Conservation (phyloP, 768 basidiomycete species). For the Panellus pusillus region DNA sequence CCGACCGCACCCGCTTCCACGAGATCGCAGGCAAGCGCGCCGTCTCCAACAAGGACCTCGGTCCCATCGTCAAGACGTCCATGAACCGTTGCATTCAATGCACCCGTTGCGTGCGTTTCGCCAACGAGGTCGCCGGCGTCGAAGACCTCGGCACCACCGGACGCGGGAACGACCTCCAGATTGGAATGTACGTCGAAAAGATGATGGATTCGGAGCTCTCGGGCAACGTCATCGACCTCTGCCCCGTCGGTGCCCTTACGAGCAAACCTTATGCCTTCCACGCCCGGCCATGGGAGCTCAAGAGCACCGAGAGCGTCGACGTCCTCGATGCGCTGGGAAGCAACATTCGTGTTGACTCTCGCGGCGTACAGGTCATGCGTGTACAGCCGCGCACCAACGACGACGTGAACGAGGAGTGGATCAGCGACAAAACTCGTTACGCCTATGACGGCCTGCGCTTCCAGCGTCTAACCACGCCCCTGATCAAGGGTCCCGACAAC, state of each 20-base stretch:
- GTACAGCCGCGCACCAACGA: slow-evolving; percentile 96
- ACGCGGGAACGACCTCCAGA: slow-evolving; percentile 97
- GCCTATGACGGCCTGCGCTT: slow-evolving; percentile 94
- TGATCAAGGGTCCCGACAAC: slow-evolving; percentile 82
- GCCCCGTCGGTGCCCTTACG: slow-evolving; percentile 97
- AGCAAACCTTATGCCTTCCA: slow-evolving; percentile 99
- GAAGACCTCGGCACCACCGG: slow-evolving; percentile 97
- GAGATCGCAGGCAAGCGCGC: slow-evolving; percentile 98
- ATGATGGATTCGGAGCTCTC: slow-evolving; percentile 97
- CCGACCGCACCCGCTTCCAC: slow-evolving; percentile 97
- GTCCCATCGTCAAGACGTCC: slow-evolving; percentile 96
- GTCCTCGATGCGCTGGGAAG: slow-evolving; percentile 94
- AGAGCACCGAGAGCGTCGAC: slow-evolving; percentile 96
- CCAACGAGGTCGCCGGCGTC: slow-evolving; percentile 98
- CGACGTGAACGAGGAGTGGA: slow-evolving; percentile 99
- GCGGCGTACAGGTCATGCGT: slow-evolving; percentile 96
- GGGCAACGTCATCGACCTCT: slow-evolving; percentile 95
- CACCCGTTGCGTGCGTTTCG: slow-evolving; percentile 97
- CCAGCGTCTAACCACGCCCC: slow-evolving; percentile 91
- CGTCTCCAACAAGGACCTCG: slow-evolving; percentile 97
- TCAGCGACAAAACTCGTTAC: slow-evolving; percentile 97
- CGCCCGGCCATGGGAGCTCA: slow-evolving; percentile 97
- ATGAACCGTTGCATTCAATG: slow-evolving; percentile 99
- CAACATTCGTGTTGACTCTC: slow-evolving; percentile 94
- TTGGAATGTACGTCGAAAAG: slow-evolving; percentile 98